These are phyloP conservation scores for Gomphus sp. DNA, from an alignment of 1,284 basidiomycete genomes.

Conservation along the genomic window DNA sequence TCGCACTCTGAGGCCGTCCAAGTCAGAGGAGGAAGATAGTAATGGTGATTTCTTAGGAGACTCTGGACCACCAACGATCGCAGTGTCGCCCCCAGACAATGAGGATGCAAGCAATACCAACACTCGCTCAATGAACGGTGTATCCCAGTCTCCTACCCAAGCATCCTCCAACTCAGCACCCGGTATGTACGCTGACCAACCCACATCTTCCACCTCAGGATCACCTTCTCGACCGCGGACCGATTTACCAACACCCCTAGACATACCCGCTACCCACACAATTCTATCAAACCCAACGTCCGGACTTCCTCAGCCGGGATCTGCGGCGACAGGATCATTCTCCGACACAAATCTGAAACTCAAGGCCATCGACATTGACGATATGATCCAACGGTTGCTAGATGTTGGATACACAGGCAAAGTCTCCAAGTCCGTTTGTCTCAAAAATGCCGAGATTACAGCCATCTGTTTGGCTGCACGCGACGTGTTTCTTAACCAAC, in stretches of 20 bases:
- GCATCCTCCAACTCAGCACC: neutral
- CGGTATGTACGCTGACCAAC: slow-evolving; percentile 17
- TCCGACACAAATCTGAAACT: slow-evolving; percentile 44
- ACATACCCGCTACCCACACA: slow-evolving; percentile 64
- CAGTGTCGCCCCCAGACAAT: slow-evolving; percentile 42
- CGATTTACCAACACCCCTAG: slow-evolving; percentile 41
- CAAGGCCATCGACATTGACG: slow-evolving; percentile 86
- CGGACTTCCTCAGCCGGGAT: slow-evolving; percentile 34
- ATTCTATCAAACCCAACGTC: slow-evolving; percentile 54
- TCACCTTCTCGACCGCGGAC: slow-evolving; percentile 25
- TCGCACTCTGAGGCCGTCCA: slow-evolving; percentile 15
- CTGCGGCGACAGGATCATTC: slow-evolving; percentile 31
- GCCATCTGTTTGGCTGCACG: slow-evolving; percentile 95
- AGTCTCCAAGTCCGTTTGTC: slow-evolving; percentile 91
- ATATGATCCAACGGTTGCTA: slow-evolving; percentile 94
- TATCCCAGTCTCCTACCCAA: slow-evolving; percentile 18
- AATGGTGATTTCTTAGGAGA: neutral
- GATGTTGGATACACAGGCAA: slow-evolving; percentile 98
- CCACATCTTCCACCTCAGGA: slow-evolving; percentile 24
- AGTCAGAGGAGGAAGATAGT: slow-evolving; percentile 20
- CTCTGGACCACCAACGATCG: slow-evolving; percentile 36
- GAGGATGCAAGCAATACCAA: slow-evolving; percentile 21
- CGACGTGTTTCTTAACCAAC: slow-evolving; percentile 94
- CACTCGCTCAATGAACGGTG: slow-evolving; percentile 25
- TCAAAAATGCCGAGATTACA: slow-evolving; percentile 96